Percentiles rank a stretch among this genome's conserved stretches.
These are phyloP conservation scores for Discostella pseudostelligera DNA, from an alignment of 108 stramenopile species.

Conservation along the genomic window DNA sequence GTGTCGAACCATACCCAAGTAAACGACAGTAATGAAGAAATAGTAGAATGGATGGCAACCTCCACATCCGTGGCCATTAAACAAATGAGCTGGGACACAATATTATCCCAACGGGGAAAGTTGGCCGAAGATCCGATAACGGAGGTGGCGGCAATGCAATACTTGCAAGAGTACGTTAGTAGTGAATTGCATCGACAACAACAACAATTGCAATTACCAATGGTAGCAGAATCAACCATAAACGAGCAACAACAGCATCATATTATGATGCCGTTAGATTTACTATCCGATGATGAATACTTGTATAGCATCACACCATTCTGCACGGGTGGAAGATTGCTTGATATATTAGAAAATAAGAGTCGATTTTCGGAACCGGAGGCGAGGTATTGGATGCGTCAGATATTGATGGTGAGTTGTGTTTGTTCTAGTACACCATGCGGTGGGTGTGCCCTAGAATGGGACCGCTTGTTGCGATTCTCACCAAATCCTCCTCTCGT, in stretches of 20 bases:
- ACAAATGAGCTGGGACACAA: slow-evolving; percentile 78
- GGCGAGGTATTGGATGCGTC: slow-evolving; percentile 85
- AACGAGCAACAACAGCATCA: slow-evolving; percentile 49
- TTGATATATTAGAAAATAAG: slow-evolving; percentile 71
- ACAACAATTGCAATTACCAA: not conserved
- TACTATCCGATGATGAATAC: slow-evolving; percentile 73
- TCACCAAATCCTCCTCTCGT: not conserved
- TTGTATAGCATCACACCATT: slow-evolving; percentile 90
- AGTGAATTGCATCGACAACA: slow-evolving; percentile 15
- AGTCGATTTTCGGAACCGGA: slow-evolving; percentile 76
- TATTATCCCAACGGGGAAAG: slow-evolving; percentile 53
- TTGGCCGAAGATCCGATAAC: slow-evolving; percentile 85
- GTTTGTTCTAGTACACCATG: no score
- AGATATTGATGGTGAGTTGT: slow-evolving; percentile 69
- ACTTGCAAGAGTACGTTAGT: slow-evolving; percentile 52
- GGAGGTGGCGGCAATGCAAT: slow-evolving; percentile 85
- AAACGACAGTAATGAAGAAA: slow-evolving; percentile 9
- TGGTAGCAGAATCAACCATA: slow-evolving; percentile 3
- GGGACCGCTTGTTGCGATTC: not conserved
- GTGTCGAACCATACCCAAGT: no score
- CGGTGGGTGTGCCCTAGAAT: no score
- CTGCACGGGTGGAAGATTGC: slow-evolving; percentile 88
- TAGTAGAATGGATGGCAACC: slow-evolving; percentile 79
- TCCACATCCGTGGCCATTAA: slow-evolving; percentile 73
- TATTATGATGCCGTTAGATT: slow-evolving; percentile 77